Evolutionary conservation across 495 filamentous ascomycete species (phyloP).

Genomic region (Echria macrotheca): DNA sequence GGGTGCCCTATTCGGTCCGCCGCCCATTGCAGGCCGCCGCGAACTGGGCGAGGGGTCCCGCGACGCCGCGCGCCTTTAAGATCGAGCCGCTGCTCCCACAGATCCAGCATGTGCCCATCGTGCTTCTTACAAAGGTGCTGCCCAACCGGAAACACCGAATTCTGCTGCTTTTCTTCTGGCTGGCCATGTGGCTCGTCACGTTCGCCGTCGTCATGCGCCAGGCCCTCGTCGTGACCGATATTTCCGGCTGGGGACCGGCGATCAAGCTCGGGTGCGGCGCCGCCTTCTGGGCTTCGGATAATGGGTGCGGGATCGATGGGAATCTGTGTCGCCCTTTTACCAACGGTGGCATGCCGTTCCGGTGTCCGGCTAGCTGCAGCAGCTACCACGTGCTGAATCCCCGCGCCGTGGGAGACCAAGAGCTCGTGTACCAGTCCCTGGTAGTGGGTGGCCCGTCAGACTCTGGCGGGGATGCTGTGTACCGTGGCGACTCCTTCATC

Average conservation of each 20-base stretch:
- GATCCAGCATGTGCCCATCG: constrained; percentile 63
- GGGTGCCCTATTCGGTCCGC: constrained; percentile 45
- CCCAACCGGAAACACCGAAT: constrained; percentile 60
- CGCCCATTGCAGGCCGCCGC: constrained; percentile 37
- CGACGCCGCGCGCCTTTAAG: constrained; percentile 55
- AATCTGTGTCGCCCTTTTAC: constrained; percentile 76
- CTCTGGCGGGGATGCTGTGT: constrained; percentile 45
- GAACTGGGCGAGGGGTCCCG: constrained; percentile 68
- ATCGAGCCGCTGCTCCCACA: constrained; percentile 65
- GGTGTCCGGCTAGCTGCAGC: constrained; percentile 72
- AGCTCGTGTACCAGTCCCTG: constrained; percentile 62
- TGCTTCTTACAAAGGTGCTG: constrained; percentile 54
- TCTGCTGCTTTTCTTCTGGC: constrained; percentile 53
- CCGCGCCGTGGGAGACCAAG: constrained; percentile 66
- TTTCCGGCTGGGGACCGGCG: constrained; percentile 64
- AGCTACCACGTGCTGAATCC: constrained; percentile 62
- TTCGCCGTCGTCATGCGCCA: constrained; percentile 64
- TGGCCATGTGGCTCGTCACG: constrained; percentile 64
- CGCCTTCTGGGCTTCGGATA: constrained; percentile 60
- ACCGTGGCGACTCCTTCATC: constrained; percentile 79
- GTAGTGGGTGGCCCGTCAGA: constrained; percentile 65
- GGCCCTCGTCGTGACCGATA: constrained; percentile 56
- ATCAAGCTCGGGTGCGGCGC: constrained; percentile 62
- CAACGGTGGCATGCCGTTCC: constrained; percentile 63
- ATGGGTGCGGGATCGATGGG: constrained; percentile 74